Evolutionary conservation across 129 eudicot genomes (phyloP).

Genomic region (Logfia minima): DNA sequence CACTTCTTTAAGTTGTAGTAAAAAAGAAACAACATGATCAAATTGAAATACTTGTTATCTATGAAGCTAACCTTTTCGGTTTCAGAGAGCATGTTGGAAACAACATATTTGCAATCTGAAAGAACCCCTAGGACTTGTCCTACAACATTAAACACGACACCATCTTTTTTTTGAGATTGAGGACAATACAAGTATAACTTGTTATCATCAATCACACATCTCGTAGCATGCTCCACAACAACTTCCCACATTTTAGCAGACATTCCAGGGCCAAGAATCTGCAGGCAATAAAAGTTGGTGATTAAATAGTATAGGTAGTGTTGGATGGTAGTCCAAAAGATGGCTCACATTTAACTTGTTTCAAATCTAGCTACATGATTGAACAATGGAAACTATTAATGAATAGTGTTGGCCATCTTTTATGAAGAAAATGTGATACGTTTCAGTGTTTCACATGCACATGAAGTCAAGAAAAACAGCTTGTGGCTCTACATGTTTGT

Average conservation of each 20-base stretch:
- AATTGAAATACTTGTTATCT: background rate
- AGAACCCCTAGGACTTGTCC: constrained; percentile 74
- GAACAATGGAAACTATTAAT: too few species aligned
- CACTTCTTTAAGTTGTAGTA: background rate
- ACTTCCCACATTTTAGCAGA: constrained; percentile 92
- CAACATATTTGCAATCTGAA: constrained; percentile 53
- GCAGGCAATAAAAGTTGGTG: constrained; percentile 12
- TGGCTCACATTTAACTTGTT: too few species aligned
- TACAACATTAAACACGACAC: constrained; percentile 77
- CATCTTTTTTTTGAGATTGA: constrained; percentile 41
- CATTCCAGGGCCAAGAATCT: constrained; percentile 95
- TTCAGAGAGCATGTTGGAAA: constrained; percentile 57
- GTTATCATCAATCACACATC: constrained; percentile 67
- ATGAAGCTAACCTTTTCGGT: constrained; percentile 57
- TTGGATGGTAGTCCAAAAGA: too few species aligned
- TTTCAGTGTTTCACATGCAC: too few species aligned
- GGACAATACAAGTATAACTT: constrained; percentile 59
- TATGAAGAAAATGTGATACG: too few species aligned
- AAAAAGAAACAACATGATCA: background rate
- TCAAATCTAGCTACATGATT: too few species aligned
- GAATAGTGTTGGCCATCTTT: too few species aligned
- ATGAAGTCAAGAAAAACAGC: too few species aligned
- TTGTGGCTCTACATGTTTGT: too few species aligned
- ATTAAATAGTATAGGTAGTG: background rate
- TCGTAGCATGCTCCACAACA: constrained; percentile 78